These are phyloP conservation scores for Elaeis oleifera DNA, from an alignment of 202 grass and related monocot species.

Conservation along the genomic window DNA sequence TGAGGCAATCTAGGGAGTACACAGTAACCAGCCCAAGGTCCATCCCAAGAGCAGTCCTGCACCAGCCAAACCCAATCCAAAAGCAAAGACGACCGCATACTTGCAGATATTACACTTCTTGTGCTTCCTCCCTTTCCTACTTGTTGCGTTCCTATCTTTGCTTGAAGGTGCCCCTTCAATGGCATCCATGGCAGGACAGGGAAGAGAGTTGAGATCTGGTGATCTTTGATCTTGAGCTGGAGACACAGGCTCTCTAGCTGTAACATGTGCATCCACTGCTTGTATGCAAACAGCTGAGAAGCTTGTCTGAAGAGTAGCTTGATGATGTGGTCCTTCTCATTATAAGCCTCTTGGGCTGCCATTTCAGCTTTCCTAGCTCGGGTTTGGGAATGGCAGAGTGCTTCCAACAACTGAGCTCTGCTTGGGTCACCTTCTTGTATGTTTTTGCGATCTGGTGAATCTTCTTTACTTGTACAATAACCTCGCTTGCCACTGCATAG, in stretches of 20 bases:
- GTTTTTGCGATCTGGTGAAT: not conserved
- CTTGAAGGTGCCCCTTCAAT: too few species aligned
- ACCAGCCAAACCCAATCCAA: slow-evolving; percentile 64
- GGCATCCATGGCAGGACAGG: not conserved
- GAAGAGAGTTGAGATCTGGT: not conserved
- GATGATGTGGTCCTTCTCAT: slow-evolving; percentile 25
- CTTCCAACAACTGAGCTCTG: slow-evolving; percentile 15
- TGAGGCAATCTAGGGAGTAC: slow-evolving; percentile 26
- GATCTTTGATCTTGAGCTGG: slow-evolving; percentile 15
- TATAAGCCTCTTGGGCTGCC: slow-evolving; percentile 13
- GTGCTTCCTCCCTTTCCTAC: slow-evolving; percentile 47
- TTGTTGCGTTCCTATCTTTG: slow-evolving; percentile 6
- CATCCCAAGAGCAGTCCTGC: slow-evolving; percentile 84
- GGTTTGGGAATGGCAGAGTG: slow-evolving; percentile 23
- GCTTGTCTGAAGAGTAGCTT: slow-evolving; percentile 19
- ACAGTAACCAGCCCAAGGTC: slow-evolving; percentile 73
- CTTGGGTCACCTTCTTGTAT: slow-evolving; percentile 1
- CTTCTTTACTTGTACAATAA: not conserved
- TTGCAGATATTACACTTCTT: slow-evolving; percentile 26
- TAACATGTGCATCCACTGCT: slow-evolving; percentile 21
- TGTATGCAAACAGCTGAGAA: slow-evolving; percentile 21
- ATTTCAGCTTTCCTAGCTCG: slow-evolving; percentile 25
- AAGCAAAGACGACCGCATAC: slow-evolving; percentile 43
- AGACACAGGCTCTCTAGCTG: slow-evolving; percentile 22
- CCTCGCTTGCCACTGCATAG: not conserved